Percentiles rank a stretch among this genome's conserved stretches.
Evolutionary conservation across 192 early-diverging fungal genomes (phyloP).

Genomic region (Coemansia sp.): DNA sequence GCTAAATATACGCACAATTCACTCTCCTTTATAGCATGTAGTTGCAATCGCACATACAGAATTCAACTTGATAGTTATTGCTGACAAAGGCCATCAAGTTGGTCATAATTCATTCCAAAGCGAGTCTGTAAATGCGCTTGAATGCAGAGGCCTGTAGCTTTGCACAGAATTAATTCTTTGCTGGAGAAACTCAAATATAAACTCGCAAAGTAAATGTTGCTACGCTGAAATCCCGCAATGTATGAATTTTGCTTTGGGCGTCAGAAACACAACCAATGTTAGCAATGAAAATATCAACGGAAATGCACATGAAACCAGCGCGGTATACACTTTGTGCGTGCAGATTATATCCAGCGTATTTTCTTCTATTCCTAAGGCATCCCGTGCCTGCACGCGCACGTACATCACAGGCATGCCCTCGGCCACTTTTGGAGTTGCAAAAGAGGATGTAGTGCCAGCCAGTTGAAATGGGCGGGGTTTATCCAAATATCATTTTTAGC

Average conservation of each 20-base stretch:
- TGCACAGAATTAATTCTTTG: not conserved
- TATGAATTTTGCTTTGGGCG: not conserved
- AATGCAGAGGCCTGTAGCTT: not conserved
- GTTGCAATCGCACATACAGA: not conserved
- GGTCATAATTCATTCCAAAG: not conserved
- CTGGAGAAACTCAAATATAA: not conserved
- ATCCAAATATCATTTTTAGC: not conserved
- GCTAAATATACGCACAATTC: not conserved
- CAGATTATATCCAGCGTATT: not conserved
- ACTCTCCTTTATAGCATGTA: not conserved
- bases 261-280: not conserved
- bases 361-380: not conserved
- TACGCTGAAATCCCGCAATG: not conserved
- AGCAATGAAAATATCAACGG: not conserved
- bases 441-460: not conserved
- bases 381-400: not conserved
- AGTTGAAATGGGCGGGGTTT: not conserved
- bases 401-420: not conserved
- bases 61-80: not conserved
- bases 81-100: not conserved
- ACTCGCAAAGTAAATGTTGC: not conserved
- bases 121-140: not conserved
- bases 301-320: not conserved
- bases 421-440: not conserved
- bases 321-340: not conserved